Evolutionary conservation across 148 eudicot genomes (phyloP), one percentile per base, ranked within the genome.

Genomic region (Pouteria glomerata): DNA sequence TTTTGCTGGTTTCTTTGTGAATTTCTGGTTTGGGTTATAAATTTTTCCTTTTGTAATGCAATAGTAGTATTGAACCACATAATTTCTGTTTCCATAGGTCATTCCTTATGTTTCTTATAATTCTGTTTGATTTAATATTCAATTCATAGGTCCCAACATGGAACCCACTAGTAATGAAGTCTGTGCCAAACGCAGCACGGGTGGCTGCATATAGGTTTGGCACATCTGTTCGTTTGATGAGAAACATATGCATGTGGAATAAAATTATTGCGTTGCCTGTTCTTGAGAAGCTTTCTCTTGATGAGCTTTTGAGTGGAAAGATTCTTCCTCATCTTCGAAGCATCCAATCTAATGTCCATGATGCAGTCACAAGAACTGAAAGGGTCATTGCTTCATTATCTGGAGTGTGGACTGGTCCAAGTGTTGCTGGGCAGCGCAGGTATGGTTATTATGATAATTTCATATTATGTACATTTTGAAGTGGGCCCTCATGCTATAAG

Each of bases 171-270:
- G 89, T 88, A 62, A 71, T 95, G 87, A 92, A 85, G 72, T 87
- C 89, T 59, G 99, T 95, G 60, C 99, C 97, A 19, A 80, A 85
- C 81, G 93, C 92, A 74, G 90, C 96, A 15, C 82, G 96, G 74
- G 72, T 92, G 56, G 94, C 91, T 29, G 96, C 97, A 42, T 88
- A 90, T 79, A 86, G 85, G 60, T 95, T 95, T 72, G 99, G 99
- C 62, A 85, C 83, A 37, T 92, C 96, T 53, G 81, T 95, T 72
- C 88, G 97, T 66, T 74, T 92, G 80, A 74, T 92, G 82, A 88
- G 90, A 83, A 95, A 91, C 74, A 82, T 95, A 60, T 89, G 94
- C 86, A 69, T 88, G 81, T 95, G 97, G 97, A 87, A 84, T 68
- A 89, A 87, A 47, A 80, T 92, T 79, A 85, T 95, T 41, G 86